Conservation (phyloP, 148 eudicot genomes). For the Persicaria maculosa region DNA sequence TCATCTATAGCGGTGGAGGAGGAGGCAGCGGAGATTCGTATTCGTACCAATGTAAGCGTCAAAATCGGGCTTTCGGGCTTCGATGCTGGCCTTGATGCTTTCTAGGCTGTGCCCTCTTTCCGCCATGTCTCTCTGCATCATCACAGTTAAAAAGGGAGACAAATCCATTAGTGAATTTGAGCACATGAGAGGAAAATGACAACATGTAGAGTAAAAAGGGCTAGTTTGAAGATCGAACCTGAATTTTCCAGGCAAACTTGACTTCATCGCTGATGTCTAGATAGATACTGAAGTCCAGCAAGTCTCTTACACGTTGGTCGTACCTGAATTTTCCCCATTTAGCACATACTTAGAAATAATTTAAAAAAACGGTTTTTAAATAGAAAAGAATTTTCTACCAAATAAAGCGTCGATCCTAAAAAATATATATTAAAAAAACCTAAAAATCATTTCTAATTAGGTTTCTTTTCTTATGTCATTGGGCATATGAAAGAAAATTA, state of each 20-base stretch:
- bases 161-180: not conserved
- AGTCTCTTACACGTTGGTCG: conserved; percentile 81
- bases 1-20: not conserved
- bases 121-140: conserved; percentile 91
- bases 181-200: not conserved
- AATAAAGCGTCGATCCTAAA: too few relatives aligned
- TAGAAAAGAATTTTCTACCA: too few relatives aligned
- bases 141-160: not conserved
- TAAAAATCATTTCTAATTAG: too few relatives aligned
- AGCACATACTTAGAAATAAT: not conserved
- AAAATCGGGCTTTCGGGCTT: conserved; percentile 96
- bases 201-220: not conserved
- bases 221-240: conserved; percentile 31
- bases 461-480: too few relatives aligned
- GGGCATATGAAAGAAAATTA: too few relatives aligned
- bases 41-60: conserved; percentile 87
- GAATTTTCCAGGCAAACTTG: conserved; percentile 97
- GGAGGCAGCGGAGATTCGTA: not conserved
- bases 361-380: too few relatives aligned
- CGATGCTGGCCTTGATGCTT: conserved; percentile 96
- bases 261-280: conserved; percentile 95
- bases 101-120: conserved; percentile 99
- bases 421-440: too few relatives aligned
- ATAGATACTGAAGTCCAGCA: conserved; percentile 93
- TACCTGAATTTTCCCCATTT: conserved; percentile 33